phyloP scores from a whole-genome alignment of 345 rosid species.

The Eucalyptus marginata region DNA sequence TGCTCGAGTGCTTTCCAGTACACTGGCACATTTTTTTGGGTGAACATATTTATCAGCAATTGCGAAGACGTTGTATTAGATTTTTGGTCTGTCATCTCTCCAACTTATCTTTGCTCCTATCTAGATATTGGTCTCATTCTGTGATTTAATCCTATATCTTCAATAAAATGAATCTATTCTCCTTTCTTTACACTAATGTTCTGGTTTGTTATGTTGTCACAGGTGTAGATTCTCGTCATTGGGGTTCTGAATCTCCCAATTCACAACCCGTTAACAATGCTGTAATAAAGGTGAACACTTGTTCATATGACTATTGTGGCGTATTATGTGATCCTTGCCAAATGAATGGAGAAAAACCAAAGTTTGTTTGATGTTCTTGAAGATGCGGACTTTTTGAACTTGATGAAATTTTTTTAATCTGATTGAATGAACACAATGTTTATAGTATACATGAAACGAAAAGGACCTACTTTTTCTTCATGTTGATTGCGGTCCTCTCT shows the following conservation, averaged over 20 bases:
- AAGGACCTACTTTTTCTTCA: not conserved
- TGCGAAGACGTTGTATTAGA: not conserved
- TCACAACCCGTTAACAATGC: constrained; percentile 17
- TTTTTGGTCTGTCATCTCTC: not conserved
- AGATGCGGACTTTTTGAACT: not conserved
- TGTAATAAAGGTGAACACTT: constrained; percentile 40
- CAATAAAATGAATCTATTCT: not conserved
- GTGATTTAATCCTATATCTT: not conserved
- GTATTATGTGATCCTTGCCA: not conserved
- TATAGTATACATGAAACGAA: not conserved
- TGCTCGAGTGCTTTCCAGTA: not conserved
- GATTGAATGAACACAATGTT: not conserved
- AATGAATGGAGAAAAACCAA: not conserved
- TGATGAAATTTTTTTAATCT: not conserved
- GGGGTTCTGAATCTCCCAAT: constrained; percentile 34
- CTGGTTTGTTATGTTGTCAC: not conserved
- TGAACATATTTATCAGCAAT: not conserved
- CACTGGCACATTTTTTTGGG: not conserved
- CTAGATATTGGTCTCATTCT: not conserved
- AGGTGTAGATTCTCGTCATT: constrained; percentile 36
- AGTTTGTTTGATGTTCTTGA: not conserved
- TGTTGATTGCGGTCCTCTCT: not conserved
- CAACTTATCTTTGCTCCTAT: not conserved
- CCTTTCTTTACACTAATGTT: not conserved
- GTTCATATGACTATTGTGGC: not conserved